phyloP scores from a whole-genome alignment of 495 filamentous ascomycete genomes.

The Friedmanniomyces endolithicus region DNA sequence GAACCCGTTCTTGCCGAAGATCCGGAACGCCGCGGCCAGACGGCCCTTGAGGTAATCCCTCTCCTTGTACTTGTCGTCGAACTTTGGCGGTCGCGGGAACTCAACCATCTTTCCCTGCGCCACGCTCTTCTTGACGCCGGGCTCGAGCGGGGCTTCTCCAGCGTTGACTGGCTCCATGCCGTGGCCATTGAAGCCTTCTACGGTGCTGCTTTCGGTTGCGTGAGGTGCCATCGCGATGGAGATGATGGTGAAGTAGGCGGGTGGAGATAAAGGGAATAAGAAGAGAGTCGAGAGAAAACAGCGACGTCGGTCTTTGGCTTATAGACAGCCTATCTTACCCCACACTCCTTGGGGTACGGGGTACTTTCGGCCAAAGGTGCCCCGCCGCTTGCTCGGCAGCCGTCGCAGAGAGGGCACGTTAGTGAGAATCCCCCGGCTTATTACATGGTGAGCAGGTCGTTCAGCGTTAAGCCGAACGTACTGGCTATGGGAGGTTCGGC shows the following conservation, averaged over 20 bases:
- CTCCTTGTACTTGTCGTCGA: slow-evolving; percentile 49
- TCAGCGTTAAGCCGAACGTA: too few relatives aligned
- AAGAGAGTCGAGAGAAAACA: background rate
- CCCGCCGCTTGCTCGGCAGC: too few relatives aligned
- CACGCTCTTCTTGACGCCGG: slow-evolving; percentile 21
- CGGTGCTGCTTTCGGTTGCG: slow-evolving; percentile 4
- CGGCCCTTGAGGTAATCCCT: slow-evolving; percentile 54
- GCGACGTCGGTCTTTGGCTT: background rate
- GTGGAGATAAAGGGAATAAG: background rate
- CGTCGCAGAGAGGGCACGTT: too few relatives aligned
- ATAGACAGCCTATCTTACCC: background rate
- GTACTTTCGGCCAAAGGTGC: background rate
- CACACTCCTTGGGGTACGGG: background rate
- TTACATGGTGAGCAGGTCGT: too few relatives aligned
- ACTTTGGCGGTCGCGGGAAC: slow-evolving; percentile 42
- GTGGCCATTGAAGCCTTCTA: background rate
- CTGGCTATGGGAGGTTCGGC: too few relatives aligned
- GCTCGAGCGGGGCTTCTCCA: slow-evolving; percentile 23
- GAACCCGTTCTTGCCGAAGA: slow-evolving; percentile 57
- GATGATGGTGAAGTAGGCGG: background rate
- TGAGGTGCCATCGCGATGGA: slow-evolving; percentile 17
- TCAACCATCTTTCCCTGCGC: slow-evolving; percentile 33
- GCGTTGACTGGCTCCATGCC: slow-evolving; percentile 14
- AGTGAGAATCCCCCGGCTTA: too few relatives aligned
- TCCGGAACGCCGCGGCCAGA: slow-evolving; percentile 53